Percentiles rank a stretch among this genome's conserved stretches.
Evolutionary conservation across 768 basidiomycete species (phyloP).

Genomic region (Strobilomyces dryophilus): DNA sequence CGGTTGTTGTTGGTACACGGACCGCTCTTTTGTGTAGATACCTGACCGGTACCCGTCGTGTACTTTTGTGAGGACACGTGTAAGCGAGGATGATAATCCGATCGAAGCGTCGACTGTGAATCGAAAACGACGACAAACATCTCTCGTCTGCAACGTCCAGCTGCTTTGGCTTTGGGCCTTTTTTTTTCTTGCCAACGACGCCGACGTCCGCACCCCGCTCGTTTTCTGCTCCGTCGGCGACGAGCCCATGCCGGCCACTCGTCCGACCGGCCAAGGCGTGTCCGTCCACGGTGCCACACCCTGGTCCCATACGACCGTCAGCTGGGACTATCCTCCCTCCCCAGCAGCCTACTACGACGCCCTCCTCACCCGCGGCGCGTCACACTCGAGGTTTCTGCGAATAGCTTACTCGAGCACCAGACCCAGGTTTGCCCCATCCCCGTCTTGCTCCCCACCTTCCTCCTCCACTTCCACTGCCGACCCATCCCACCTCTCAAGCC

Average conservation of each 20-base stretch:
- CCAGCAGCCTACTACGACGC: conserved; percentile 13
- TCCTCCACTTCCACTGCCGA: background rate
- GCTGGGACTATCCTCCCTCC: conserved; percentile 23
- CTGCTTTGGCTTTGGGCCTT: background rate
- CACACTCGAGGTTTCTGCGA: conserved; percentile 24
- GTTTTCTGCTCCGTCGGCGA: conserved; percentile 3
- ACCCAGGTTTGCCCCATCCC: background rate
- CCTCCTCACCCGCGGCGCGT: conserved; percentile 24
- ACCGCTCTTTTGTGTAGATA: background rate
- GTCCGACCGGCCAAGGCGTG: conserved; percentile 5
- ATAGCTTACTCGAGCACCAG: conserved; percentile 19
- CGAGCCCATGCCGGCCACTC: conserved; percentile 10
- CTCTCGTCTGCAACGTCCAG: background rate
- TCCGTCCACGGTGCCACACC: background rate
- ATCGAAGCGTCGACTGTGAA: conserved; percentile 1
- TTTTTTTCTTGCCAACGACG: background rate
- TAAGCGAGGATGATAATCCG: conserved; percentile 1
- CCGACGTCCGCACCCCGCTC: background rate
- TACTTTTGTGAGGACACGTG: background rate
- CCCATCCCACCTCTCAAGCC: background rate
- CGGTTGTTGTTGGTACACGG: background rate
- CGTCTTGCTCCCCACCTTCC: background rate
- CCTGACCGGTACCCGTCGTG: background rate
- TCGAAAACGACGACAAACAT: background rate
- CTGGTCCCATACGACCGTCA: conserved; percentile 7